Evolutionary conservation across 1,139 yeast genomes (phyloP).

Genomic region (Suhomyces chickasaworum): DNA sequence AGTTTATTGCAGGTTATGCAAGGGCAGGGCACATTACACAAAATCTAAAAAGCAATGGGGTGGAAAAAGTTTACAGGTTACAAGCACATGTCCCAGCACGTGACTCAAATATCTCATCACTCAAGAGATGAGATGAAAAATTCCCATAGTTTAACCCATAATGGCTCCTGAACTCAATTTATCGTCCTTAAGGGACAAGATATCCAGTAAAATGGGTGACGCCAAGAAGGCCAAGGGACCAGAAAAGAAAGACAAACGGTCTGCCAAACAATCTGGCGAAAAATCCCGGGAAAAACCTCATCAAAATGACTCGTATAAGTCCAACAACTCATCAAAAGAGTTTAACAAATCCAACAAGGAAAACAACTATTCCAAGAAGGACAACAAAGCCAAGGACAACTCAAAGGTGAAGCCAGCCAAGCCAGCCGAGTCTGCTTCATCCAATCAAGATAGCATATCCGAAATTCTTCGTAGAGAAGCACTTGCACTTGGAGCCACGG

Average conservation of each 20-base stretch:
- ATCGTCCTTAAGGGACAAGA: slow-evolving; percentile 59
- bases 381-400: not conserved
- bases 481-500: slow-evolving; percentile 65
- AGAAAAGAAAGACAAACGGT: slow-evolving; percentile 24
- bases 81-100: slow-evolving; percentile 8
- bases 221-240: slow-evolving; percentile 25
- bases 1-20: not conserved
- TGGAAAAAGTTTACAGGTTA: not conserved
- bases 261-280: slow-evolving; percentile 3
- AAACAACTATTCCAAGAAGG: not conserved
- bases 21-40: no score
- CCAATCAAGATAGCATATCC: slow-evolving; percentile 14
- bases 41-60: not conserved
- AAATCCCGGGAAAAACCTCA: not conserved
- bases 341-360: slow-evolving; percentile 9
- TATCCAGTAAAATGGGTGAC: slow-evolving; percentile 45
- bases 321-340: not conserved
- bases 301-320: slow-evolving; percentile 3
- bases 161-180: slow-evolving; percentile 47
- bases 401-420: not conserved
- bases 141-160: slow-evolving; percentile 7
- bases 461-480: slow-evolving; percentile 65
- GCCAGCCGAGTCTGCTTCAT: no score
- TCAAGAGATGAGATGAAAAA: slow-evolving; percentile 14
- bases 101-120: not conserved